Evolutionary conservation across 2,329 filamentous ascomycete species (phyloP).

Genomic region (Xylariales sp.): DNA sequence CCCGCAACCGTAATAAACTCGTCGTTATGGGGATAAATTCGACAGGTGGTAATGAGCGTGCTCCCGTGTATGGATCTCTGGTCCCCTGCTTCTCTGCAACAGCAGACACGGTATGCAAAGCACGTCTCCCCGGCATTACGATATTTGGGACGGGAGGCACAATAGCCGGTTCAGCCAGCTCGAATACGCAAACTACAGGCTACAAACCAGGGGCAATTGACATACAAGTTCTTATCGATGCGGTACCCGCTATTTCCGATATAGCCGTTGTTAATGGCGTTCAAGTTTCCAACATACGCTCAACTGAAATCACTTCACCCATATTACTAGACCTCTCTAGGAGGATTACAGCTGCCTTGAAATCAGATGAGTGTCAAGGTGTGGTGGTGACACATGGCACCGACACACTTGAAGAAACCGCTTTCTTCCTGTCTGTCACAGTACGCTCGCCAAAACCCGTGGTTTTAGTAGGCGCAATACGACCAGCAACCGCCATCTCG

Average conservation of each 20-base stretch:
- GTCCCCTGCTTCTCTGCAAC: no score
- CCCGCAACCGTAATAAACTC: no score
- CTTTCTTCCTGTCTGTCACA: slow-evolving; percentile 58
- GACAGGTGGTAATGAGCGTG: no score
- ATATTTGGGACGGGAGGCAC: slow-evolving; percentile 56
- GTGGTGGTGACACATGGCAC: slow-evolving; percentile 62
- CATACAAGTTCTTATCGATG: slow-evolving; percentile 46
- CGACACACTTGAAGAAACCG: slow-evolving; percentile 60
- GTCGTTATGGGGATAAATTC: no score
- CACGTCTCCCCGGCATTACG: slow-evolving; percentile 50
- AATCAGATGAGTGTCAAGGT: slow-evolving; percentile 35
- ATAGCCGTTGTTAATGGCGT: slow-evolving; percentile 50
- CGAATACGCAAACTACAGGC: slow-evolving; percentile 39
- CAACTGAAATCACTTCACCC: slow-evolving; percentile 40
- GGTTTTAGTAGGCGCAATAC: slow-evolving; percentile 58
- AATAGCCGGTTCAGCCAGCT: slow-evolving; percentile 49
- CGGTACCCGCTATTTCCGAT: slow-evolving; percentile 49
- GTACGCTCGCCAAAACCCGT: slow-evolving; percentile 55
- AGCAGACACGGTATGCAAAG: slow-evolving; percentile 36
- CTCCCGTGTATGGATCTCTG: no score
- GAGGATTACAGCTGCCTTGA: slow-evolving; percentile 43
- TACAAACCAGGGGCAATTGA: slow-evolving; percentile 39
- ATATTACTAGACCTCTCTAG: slow-evolving; percentile 44
- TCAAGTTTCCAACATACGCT: slow-evolving; percentile 46
- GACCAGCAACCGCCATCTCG: slow-evolving; percentile 56